Conservation (phyloP, 2,329 filamentous ascomycete species). For the Fusarium paranaense region DNA sequence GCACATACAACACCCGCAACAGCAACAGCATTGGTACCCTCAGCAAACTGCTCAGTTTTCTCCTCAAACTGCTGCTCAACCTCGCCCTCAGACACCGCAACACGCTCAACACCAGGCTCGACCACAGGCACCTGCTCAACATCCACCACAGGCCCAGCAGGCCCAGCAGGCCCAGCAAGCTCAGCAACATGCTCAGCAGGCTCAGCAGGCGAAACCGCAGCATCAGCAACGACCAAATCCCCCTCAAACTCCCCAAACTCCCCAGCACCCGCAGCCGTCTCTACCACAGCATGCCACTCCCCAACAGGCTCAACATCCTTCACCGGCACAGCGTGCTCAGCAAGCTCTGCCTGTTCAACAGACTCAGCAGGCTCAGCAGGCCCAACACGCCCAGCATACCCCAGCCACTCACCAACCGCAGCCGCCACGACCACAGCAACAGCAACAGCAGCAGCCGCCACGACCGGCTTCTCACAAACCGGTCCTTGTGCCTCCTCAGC, state of each 20-base stretch:
- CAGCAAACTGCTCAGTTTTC: constrained; percentile 37
- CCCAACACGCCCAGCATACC: constrained; percentile 27
- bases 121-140: constrained; percentile 31
- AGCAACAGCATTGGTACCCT: constrained; percentile 38
- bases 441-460: constrained; percentile 38
- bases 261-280: constrained; percentile 26
- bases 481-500: constrained; percentile 51
- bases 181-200: constrained; percentile 26
- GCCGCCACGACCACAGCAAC: constrained; percentile 31
- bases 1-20: constrained; percentile 28
- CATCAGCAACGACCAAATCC: constrained; percentile 32
- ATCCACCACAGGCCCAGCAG: constrained; percentile 25
- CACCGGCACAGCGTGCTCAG: constrained; percentile 34
- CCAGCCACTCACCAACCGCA: constrained; percentile 33
- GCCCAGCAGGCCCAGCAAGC: constrained; percentile 21
- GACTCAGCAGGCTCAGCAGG: constrained; percentile 31
- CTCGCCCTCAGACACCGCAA: constrained; percentile 39
- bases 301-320: constrained; percentile 34
- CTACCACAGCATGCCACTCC: constrained; percentile 20
- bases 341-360: constrained; percentile 16
- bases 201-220: constrained; percentile 33
- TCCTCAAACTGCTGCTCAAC: constrained; percentile 32
- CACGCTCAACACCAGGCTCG: constrained; percentile 37
- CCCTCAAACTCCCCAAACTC: constrained; percentile 27
- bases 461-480: constrained; percentile 44